Evolutionary conservation across 352 stramenopile genomes (phyloP).

Genomic region (Globisporangium takayamanum): DNA sequence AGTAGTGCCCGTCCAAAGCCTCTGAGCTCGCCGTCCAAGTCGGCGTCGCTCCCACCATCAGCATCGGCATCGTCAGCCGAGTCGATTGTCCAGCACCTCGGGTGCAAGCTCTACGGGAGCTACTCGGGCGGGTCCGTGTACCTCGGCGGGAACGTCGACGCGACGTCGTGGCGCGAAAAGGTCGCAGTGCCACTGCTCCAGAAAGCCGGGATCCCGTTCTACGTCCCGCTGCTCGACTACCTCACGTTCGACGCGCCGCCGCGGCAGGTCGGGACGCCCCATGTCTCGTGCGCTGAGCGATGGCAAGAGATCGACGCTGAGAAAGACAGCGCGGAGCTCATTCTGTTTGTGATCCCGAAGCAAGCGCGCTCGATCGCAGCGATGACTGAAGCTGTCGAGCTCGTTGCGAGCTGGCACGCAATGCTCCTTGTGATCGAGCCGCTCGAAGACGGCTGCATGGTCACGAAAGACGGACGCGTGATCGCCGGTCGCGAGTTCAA

Average conservation of each 20-base stretch:
- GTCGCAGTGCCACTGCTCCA: slow-evolving; percentile 66
- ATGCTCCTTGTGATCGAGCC: slow-evolving; percentile 78
- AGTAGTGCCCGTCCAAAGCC: neutral
- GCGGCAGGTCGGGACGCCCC: slow-evolving; percentile 23
- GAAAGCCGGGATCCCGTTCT: slow-evolving; percentile 67
- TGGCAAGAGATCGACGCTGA: slow-evolving; percentile 56
- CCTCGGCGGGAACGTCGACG: slow-evolving; percentile 65
- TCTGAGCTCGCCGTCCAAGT: slow-evolving; percentile 1
- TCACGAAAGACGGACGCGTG: slow-evolving; percentile 34
- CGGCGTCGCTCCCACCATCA: slow-evolving; percentile 1
- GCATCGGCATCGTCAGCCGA: slow-evolving; percentile 13
- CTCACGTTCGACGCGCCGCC: slow-evolving; percentile 45
- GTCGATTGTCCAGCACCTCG: slow-evolving; percentile 34
- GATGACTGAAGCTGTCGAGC: slow-evolving; percentile 78
- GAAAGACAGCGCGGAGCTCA: slow-evolving; percentile 63
- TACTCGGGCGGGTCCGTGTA: slow-evolving; percentile 57
- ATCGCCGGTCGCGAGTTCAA: slow-evolving; percentile 69
- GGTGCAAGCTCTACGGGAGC: slow-evolving; percentile 37
- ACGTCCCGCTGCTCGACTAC: slow-evolving; percentile 72
- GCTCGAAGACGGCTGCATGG: slow-evolving; percentile 49
- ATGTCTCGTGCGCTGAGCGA: slow-evolving; percentile 23
- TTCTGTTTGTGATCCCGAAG: slow-evolving; percentile 78
- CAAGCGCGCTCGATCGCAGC: slow-evolving; percentile 68
- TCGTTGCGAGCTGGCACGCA: slow-evolving; percentile 60
- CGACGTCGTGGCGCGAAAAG: slow-evolving; percentile 68